phyloP scores from a whole-genome alignment of 2,329 filamentous ascomycete genomes.

The Epichloe typhina region DNA sequence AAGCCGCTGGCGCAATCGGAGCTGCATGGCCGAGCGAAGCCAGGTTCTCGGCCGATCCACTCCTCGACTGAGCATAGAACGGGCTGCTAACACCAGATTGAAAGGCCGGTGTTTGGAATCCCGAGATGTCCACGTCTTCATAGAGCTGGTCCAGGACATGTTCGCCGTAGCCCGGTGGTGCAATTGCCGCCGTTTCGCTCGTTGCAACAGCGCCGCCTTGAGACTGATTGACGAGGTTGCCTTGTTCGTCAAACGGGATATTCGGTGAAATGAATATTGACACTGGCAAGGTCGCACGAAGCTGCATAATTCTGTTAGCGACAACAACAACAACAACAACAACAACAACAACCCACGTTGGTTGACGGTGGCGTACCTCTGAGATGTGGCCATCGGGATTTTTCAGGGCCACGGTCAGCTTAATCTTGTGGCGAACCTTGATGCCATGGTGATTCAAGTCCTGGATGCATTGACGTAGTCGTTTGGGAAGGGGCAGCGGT shows the following conservation, averaged over 20 bases:
- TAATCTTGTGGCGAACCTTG: conserved; percentile 85
- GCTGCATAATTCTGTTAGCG: conserved; percentile 26
- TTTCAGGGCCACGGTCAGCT: conserved; percentile 78
- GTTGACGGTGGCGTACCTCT: conserved; percentile 43
- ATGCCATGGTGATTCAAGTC: conserved; percentile 82
- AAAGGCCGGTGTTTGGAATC: conserved; percentile 65
- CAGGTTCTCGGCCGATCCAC: conserved; percentile 72
- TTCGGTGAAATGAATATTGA: conserved; percentile 94
- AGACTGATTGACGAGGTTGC: conserved; percentile 57
- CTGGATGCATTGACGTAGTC: conserved; percentile 71
- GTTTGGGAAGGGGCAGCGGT: conserved; percentile 62
- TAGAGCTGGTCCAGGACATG: conserved; percentile 86
- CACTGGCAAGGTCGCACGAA: conserved; percentile 80
- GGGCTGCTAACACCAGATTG: conserved; percentile 72
- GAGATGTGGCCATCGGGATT: conserved; percentile 93
- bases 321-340: neutral
- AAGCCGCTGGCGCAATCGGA: conserved; percentile 33
- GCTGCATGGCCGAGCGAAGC: conserved; percentile 28
- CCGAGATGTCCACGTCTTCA: conserved; percentile 67
- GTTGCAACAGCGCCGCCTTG: conserved; percentile 33
- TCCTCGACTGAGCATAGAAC: conserved; percentile 56
- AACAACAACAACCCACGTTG: no score
- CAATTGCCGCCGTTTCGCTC: conserved; percentile 48
- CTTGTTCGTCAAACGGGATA: conserved; percentile 75
- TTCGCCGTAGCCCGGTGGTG: conserved; percentile 85